A percentile compares a stretch with the other conserved stretches of the same genome.
Evolutionary conservation across 352 stramenopile species (phyloP).

Genomic region (Phytophthora pini): DNA sequence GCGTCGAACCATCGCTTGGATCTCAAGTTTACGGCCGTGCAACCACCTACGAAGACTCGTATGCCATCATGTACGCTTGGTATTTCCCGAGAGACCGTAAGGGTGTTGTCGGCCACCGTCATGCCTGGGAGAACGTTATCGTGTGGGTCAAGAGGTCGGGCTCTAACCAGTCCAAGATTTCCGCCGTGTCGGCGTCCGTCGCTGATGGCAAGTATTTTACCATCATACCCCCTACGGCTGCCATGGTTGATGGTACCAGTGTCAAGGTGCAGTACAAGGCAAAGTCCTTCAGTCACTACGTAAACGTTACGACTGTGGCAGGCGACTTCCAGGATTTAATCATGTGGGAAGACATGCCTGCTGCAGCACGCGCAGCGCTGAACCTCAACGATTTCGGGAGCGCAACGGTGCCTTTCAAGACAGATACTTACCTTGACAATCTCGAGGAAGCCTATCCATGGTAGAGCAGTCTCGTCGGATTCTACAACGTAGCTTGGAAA

Average conservation of each 20-base stretch:
- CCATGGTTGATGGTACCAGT: slow-evolving; percentile 23
- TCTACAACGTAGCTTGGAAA: too few species aligned
- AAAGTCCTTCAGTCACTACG: slow-evolving; percentile 24
- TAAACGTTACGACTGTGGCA: slow-evolving; percentile 23
- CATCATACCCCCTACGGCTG: slow-evolving; percentile 1
- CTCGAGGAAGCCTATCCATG: slow-evolving; percentile 23
- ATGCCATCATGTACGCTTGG: slow-evolving; percentile 30
- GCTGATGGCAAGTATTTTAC: slow-evolving; percentile 21
- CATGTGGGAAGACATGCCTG: slow-evolving; percentile 25
- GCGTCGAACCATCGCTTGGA: slow-evolving; percentile 4
- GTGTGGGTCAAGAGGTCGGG: slow-evolving; percentile 10
- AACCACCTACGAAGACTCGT: slow-evolving; percentile 15
- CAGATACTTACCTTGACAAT: slow-evolving; percentile 30
- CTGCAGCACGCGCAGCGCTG: slow-evolving; percentile 28
- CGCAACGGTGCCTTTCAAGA: slow-evolving; percentile 36
- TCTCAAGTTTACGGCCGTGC: slow-evolving; percentile 30
- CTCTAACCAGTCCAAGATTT: slow-evolving; percentile 1
- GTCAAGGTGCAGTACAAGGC: slow-evolving; percentile 24
- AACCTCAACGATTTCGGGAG: slow-evolving; percentile 35
- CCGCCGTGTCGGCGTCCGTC: not conserved
- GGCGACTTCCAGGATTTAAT: slow-evolving; percentile 32
- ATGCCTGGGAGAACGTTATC: slow-evolving; percentile 21
- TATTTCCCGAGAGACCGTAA: slow-evolving; percentile 30
- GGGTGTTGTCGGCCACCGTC: slow-evolving; percentile 7
- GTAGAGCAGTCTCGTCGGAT: slow-evolving; percentile 1